A percentile compares a stretch with the other conserved stretches of the same genome.
phyloP scores from a whole-genome alignment of 2,329 filamentous ascomycete genomes.

The Cladosporium sp. region DNA sequence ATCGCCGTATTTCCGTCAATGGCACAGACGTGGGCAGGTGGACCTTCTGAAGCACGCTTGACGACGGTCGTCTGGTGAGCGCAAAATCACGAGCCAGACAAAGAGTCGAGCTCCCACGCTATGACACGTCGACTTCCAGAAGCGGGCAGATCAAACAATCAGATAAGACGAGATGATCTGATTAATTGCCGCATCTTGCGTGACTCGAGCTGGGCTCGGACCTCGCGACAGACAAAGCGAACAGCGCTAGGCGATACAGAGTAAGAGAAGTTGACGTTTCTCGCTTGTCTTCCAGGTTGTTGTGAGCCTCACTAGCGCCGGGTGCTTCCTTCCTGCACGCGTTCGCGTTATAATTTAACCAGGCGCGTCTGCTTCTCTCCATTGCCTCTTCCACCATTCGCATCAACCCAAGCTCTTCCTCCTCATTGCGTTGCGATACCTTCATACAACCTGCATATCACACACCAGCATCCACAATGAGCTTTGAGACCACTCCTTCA shows the following conservation, averaged over 20 bases:
- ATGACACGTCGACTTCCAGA: background rate
- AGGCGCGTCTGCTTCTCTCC: background rate
- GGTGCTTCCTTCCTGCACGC: background rate
- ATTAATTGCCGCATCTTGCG: background rate
- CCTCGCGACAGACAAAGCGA: conserved; percentile 1
- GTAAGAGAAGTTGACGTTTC: background rate
- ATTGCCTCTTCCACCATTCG: background rate
- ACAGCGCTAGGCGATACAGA: background rate
- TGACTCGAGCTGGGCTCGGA: background rate
- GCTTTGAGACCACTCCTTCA: conserved; percentile 69
- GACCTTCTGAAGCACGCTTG: background rate
- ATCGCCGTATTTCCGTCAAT: background rate
- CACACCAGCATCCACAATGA: conserved; percentile 30
- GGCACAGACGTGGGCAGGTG: background rate
- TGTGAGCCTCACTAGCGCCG: conserved; percentile 4
- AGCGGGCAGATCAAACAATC: background rate
- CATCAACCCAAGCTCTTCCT: background rate
- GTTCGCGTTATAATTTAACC: conserved; percentile 4
- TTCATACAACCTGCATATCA: background rate
- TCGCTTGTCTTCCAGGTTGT: background rate
- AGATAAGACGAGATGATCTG: conserved; percentile 5
- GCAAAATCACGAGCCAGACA: conserved; percentile 1
- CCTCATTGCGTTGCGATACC: conserved; percentile 6
- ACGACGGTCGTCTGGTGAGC: conserved; percentile 4
- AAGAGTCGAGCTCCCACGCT: conserved; percentile 6